These are phyloP conservation scores for Fomitopsis schrenkii DNA, from an alignment of 1,284 basidiomycete species.

Conservation along the genomic window DNA sequence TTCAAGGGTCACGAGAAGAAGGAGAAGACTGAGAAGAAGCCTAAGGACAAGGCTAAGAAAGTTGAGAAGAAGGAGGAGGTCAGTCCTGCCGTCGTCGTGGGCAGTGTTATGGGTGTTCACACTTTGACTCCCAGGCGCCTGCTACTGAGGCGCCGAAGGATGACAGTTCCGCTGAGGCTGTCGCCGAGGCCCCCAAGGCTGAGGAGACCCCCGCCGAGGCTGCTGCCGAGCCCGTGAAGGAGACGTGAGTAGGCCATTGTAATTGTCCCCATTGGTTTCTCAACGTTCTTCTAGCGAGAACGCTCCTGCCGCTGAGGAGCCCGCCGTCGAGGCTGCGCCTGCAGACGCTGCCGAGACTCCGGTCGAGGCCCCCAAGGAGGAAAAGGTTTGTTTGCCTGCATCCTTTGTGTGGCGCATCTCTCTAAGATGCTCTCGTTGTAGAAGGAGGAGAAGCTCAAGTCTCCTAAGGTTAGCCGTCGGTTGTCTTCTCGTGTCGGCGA, in stretches of 20 bases:
- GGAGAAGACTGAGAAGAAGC: constrained; percentile 47
- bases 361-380: constrained; percentile 46
- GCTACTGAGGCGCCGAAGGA: constrained; percentile 38
- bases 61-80: constrained; percentile 70
- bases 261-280: constrained; percentile 33
- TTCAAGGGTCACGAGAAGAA: constrained; percentile 42
- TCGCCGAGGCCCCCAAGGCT: constrained; percentile 24
- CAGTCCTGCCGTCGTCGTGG: constrained; percentile 19
- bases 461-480: constrained; percentile 66
- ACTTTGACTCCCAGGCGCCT: constrained; percentile 22
- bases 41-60: constrained; percentile 56
- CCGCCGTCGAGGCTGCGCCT: constrained; percentile 30
- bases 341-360: constrained; percentile 27
- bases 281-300: constrained; percentile 52
- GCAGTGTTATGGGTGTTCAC: neutral
- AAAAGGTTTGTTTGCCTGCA: constrained; percentile 40
- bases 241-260: constrained; percentile 39
- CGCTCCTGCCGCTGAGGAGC: constrained; percentile 29
- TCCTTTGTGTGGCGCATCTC: neutral
- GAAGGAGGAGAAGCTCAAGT: constrained; percentile 46
- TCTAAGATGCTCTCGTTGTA: constrained; percentile 11
- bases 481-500: constrained; percentile 73
- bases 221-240: constrained; percentile 48
- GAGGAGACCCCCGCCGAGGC: constrained; percentile 31
- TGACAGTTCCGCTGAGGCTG: constrained; percentile 13